Conservation (phyloP, 73 alveolate genomes). For the Stentor roeselii region DNA sequence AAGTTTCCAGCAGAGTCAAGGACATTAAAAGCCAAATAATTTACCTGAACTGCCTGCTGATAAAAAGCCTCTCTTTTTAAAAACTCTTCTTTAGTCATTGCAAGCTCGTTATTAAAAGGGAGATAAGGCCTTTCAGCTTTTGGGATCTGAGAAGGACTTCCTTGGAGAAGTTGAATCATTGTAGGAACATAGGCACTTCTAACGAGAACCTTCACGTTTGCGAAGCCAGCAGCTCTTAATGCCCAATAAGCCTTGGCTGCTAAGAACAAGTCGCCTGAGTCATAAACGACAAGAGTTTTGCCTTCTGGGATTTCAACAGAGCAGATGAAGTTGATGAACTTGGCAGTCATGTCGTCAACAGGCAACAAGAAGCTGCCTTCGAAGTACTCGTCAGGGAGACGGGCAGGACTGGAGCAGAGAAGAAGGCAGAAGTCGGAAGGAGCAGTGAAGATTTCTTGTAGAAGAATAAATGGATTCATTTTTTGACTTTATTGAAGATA, state of each 20-base stretch:
- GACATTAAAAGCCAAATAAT: background rate
- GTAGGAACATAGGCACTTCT: background rate
- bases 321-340: background rate
- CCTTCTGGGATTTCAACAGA: background rate
- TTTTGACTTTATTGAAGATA: no score
- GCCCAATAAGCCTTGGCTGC: conserved; percentile 15
- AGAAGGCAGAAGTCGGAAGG: background rate
- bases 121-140: conserved; percentile 4
- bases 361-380: background rate
- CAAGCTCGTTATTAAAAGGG: conserved; percentile 11
- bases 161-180: background rate
- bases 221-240: conserved; percentile 15
- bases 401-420: background rate
- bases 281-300: background rate
- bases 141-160: conserved; percentile 2
- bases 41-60: background rate
- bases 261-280: background rate
- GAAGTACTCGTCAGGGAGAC: background rate
- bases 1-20: background rate
- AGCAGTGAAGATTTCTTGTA: background rate
- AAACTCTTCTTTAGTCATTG: conserved; percentile 14
- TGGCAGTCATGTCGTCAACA: conserved; percentile 2
- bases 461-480: background rate
- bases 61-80: background rate
- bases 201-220: background rate